These are phyloP conservation scores for Blastobotrys buckinghamii DNA, from an alignment of 1,139 yeast genomes.

Conservation along the genomic window DNA sequence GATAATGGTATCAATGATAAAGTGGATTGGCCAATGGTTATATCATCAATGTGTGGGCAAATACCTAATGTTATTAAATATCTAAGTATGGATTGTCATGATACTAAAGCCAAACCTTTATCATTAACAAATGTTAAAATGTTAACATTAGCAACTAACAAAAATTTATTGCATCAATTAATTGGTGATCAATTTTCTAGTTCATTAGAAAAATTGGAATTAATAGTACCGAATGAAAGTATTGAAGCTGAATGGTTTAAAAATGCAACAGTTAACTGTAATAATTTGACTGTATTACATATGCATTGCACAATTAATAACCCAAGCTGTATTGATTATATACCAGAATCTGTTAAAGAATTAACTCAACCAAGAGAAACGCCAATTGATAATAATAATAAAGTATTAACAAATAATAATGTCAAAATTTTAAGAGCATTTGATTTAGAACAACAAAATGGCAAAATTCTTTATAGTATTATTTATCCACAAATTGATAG, in stretches of 20 bases:
- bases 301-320: conserved; percentile 5
- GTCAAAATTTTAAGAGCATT: conserved; percentile 1
- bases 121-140: conserved; percentile 4
- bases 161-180: neutral
- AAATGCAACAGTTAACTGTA: conserved; percentile 4
- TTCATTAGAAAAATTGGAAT: conserved; percentile 1
- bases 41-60: conserved; percentile 9
- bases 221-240: neutral
- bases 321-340: conserved; percentile 2
- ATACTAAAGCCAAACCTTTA: conserved; percentile 1
- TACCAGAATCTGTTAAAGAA: conserved; percentile 6
- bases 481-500: conserved; percentile 3
- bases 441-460: neutral
- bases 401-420: neutral
- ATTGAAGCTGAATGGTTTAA: conserved; percentile 7
- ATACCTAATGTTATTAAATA: conserved; percentile 5
- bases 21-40: conserved; percentile 6
- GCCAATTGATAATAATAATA: neutral
- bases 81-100: conserved; percentile 2
- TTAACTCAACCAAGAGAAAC: conserved; percentile 7
- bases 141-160: neutral
- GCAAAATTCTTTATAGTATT: neutral
- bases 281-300: neutral
- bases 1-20: neutral
- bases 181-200: conserved; percentile 4